phyloP scores from a whole-genome alignment of 192 early-diverging fungal species.

The Backusella sp. region DNA sequence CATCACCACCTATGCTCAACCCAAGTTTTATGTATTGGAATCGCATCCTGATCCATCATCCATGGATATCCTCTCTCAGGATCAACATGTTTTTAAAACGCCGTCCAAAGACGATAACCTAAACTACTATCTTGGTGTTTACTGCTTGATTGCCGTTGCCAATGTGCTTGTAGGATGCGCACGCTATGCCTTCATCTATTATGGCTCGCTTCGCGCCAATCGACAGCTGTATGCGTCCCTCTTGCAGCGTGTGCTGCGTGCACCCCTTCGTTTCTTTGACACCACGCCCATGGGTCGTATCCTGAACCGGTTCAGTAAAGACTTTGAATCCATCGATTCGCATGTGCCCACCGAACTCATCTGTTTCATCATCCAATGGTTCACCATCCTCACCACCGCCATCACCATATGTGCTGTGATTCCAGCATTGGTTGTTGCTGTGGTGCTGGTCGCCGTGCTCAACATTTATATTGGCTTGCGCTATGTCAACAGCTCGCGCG shows the following conservation, averaged over 20 bases:
- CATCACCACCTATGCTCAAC: background rate
- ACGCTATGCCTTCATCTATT: constrained; percentile 34
- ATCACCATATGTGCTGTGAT: constrained; percentile 60
- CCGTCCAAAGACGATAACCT: constrained; percentile 34
- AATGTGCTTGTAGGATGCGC: constrained; percentile 28
- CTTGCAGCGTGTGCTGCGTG: constrained; percentile 59
- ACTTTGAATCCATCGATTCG: constrained; percentile 81
- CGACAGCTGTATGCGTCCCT: constrained; percentile 53
- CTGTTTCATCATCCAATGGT: constrained; percentile 43
- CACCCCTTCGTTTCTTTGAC: constrained; percentile 87
- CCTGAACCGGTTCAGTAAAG: constrained; percentile 86
- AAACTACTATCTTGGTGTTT: constrained; percentile 59
- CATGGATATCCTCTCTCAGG: background rate
- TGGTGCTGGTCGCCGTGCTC: constrained; percentile 33
- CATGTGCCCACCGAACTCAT: constrained; percentile 50
- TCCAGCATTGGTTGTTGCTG: constrained; percentile 56
- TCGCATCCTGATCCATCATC: too few species aligned
- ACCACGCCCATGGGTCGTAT: constrained; percentile 83
- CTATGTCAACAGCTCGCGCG: constrained; percentile 65
- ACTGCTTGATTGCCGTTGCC: constrained; percentile 49
- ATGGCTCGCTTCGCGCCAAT: constrained; percentile 57
- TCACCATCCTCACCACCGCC: constrained; percentile 51
- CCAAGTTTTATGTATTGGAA: background rate
- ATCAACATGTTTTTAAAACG: background rate
- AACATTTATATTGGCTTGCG: constrained; percentile 57